Evolutionary conservation across 106 monocot genomes (phyloP).

Genomic region (Ottelia alismoides): DNA sequence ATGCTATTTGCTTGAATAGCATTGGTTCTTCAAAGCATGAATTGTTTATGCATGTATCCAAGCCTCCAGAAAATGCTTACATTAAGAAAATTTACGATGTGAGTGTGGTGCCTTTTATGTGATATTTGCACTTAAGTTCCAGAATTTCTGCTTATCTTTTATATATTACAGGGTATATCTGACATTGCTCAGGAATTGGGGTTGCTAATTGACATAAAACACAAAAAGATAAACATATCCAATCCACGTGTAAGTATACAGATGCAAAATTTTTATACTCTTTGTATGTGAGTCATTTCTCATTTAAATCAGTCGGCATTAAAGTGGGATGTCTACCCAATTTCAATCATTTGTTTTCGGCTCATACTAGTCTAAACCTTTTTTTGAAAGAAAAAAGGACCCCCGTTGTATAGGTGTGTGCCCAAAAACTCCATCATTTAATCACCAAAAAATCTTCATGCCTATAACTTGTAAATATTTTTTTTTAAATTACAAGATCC

Average conservation of each 20-base stretch:
- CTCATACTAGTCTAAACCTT: too few relatives aligned
- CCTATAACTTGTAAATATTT: too few relatives aligned
- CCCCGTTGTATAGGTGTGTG: too few relatives aligned
- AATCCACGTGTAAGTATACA: conserved; percentile 66
- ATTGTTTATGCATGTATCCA: conserved; percentile 91
- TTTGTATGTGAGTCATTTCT: too few relatives aligned
- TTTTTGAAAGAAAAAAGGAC: too few relatives aligned
- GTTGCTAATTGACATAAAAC: conserved; percentile 69
- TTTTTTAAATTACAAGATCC: too few relatives aligned
- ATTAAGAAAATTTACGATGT: conserved; percentile 92
- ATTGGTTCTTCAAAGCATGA: conserved; percentile 78
- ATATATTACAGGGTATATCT: conserved; percentile 54
- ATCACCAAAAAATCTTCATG: too few relatives aligned
- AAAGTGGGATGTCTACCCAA: too few relatives aligned
- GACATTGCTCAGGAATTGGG: conserved; percentile 77
- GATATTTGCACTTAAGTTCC: neutral
- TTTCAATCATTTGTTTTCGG: too few relatives aligned
- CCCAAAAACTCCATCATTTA: too few relatives aligned
- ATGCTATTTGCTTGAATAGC: conserved; percentile 98
- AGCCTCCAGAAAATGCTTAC: conserved; percentile 93
- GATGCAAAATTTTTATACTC: neutral
- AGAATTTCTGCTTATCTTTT: neutral
- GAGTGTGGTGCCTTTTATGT: conserved; percentile 6
- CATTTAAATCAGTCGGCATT: too few relatives aligned
- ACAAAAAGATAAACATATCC: conserved; percentile 98